These are phyloP conservation scores for Yamadazyma dendronema DNA, from an alignment of 1,139 yeast species.

Conservation along the genomic window DNA sequence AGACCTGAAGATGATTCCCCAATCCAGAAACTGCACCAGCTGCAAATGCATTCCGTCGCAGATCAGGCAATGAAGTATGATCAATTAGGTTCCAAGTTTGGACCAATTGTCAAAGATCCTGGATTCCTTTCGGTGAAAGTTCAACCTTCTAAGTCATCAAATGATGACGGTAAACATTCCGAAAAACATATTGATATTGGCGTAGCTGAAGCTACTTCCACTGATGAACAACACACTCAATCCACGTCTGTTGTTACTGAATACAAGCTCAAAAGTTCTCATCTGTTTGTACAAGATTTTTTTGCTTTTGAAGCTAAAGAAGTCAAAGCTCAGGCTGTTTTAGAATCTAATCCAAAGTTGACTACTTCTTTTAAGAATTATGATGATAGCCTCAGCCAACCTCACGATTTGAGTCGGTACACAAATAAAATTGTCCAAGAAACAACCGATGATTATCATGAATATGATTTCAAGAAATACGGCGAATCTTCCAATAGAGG, in stretches of 20 bases:
- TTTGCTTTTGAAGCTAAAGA: constrained; percentile 20
- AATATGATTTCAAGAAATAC: constrained; percentile 12
- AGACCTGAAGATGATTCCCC: not conserved
- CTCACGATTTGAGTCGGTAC: constrained; percentile 10
- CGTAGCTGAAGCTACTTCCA: no score
- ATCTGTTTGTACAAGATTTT: constrained; percentile 20
- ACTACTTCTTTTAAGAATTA: constrained; percentile 14
- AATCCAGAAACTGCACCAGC: constrained; percentile 5
- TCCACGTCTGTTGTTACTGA: no score
- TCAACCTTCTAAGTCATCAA: no score
- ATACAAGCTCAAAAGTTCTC: no score
- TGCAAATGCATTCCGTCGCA: constrained; percentile 7
- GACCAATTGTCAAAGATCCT: constrained; percentile 8
- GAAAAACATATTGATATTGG: no score
- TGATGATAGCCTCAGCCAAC: constrained; percentile 10
- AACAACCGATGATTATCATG: constrained; percentile 13
- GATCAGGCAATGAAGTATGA: constrained; percentile 10
- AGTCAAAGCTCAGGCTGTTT: constrained; percentile 1
- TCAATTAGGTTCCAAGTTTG: constrained; percentile 10
- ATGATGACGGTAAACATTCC: no score
- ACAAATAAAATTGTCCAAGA: constrained; percentile 14
- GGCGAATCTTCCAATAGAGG: not conserved
- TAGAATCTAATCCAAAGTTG: constrained; percentile 8
- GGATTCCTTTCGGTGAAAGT: not conserved
- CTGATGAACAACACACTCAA: no score